phyloP scores from a whole-genome alignment of 768 basidiomycete species.

The Mycena epipterygia region DNA sequence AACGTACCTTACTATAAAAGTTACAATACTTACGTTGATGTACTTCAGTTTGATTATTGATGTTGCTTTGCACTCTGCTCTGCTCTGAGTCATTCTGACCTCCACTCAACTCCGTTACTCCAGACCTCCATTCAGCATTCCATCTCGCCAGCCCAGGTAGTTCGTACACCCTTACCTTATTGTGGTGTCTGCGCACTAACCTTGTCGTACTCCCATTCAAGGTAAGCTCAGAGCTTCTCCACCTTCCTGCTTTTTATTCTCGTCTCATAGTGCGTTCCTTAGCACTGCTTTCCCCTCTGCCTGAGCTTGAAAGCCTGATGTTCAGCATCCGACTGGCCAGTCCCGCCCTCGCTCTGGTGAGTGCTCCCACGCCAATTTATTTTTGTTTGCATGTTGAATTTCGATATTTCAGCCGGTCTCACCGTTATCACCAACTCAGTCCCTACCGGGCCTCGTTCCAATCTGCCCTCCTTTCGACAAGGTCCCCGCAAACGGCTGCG shows the following conservation, averaged over 20 bases:
- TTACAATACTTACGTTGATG: no score
- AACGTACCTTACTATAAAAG: no score
- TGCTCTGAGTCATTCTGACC: no score
- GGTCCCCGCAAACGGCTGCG: neutral
- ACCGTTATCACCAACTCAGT: neutral
- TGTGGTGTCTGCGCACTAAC: no score
- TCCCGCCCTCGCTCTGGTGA: neutral
- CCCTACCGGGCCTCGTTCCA: constrained; percentile 14
- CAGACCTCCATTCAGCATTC: no score
- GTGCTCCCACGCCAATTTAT: neutral
- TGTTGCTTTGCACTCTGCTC: no score
- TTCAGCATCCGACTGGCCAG: neutral
- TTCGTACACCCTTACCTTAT: no score
- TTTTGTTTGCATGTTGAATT: neutral
- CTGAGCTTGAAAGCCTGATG: constrained; percentile 7
- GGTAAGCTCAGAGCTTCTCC: neutral
- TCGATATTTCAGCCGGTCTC: constrained; percentile 1
- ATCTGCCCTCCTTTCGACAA: neutral
- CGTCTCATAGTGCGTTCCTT: neutral
- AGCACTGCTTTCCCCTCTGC: neutral
- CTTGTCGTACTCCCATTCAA: no score
- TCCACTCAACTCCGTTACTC: no score
- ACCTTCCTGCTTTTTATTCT: neutral
- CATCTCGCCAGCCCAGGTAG: no score
- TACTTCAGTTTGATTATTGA: no score